Evolutionary conservation across 1,139 yeast genomes (phyloP).

Genomic region (Fermentozyma sake): DNA sequence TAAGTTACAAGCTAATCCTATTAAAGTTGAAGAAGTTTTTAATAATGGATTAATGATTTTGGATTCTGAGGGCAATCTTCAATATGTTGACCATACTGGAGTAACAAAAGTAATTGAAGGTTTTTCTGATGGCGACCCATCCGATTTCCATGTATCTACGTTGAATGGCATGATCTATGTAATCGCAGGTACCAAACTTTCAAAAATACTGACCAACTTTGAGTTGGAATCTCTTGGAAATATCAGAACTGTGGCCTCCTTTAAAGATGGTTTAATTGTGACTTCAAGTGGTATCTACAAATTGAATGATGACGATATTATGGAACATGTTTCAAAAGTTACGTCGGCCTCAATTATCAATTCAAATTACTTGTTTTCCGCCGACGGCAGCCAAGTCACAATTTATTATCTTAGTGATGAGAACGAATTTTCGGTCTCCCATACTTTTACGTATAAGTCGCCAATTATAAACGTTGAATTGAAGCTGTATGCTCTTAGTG

Average conservation of each 20-base stretch:
- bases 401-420: conserved; percentile 7
- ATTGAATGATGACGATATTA: conserved; percentile 6
- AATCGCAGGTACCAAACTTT: conserved; percentile 7
- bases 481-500: conserved; percentile 15
- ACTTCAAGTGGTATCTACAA: conserved; percentile 14
- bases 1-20: conserved; percentile 11
- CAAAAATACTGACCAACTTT: conserved; percentile 7
- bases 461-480: conserved; percentile 6
- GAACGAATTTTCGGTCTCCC: conserved; percentile 2
- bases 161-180: conserved; percentile 13
- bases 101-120: conserved; percentile 1
- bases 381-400: conserved; percentile 4
- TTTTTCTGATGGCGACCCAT: no score
- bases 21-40: conserved; percentile 9
- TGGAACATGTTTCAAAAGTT: conserved; percentile 1
- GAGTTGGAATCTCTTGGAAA: conserved; percentile 4
- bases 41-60: conserved; percentile 17
- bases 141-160: conserved; percentile 6
- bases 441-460: conserved; percentile 3
- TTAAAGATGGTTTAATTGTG: conserved; percentile 17
- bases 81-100: conserved; percentile 6
- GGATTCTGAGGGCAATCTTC: conserved; percentile 11
- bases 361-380: conserved; percentile 6
- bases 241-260: conserved; percentile 10
- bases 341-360: conserved; percentile 5